phyloP scores from a whole-genome alignment of 73 alveolate species.

The Paramecium caudatum region DNA sequence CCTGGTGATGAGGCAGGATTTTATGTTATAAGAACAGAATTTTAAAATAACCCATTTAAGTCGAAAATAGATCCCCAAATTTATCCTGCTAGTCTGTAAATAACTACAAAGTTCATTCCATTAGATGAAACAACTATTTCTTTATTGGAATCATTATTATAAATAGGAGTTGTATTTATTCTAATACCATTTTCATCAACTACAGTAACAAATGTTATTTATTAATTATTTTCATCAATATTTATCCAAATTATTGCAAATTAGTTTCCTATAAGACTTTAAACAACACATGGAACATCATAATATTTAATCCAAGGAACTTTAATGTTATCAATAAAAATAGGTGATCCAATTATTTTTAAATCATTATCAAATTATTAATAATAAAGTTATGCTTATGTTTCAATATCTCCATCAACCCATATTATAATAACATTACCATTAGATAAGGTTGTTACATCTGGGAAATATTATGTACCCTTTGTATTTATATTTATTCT shows the following conservation, averaged over 20 bases:
- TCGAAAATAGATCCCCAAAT: background rate
- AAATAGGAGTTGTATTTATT: background rate
- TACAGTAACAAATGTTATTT: background rate
- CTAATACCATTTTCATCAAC: background rate
- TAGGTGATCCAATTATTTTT: constrained; percentile 17
- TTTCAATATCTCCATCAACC: constrained; percentile 22
- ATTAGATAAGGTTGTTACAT: constrained; percentile 17
- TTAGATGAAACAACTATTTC: background rate
- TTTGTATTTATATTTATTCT: background rate
- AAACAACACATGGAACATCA: constrained; percentile 6
- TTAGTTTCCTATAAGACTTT: background rate
- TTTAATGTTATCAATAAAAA: background rate
- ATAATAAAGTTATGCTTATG: background rate
- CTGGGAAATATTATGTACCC: background rate
- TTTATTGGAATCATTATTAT: background rate
- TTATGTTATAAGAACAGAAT: background rate
- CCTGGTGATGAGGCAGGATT: background rate
- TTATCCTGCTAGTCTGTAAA: background rate
- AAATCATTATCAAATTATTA: constrained; percentile 3
- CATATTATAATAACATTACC: constrained; percentile 18
- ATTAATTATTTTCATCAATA: background rate
- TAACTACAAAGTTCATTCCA: constrained; percentile 10
- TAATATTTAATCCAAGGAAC: background rate
- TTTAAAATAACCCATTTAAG: background rate
- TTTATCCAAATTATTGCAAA: constrained; percentile 1